A percentile compares a stretch with the other conserved stretches of the same genome.
phyloP scores from a whole-genome alignment of 768 basidiomycete genomes.

The Auricularia cornea region DNA sequence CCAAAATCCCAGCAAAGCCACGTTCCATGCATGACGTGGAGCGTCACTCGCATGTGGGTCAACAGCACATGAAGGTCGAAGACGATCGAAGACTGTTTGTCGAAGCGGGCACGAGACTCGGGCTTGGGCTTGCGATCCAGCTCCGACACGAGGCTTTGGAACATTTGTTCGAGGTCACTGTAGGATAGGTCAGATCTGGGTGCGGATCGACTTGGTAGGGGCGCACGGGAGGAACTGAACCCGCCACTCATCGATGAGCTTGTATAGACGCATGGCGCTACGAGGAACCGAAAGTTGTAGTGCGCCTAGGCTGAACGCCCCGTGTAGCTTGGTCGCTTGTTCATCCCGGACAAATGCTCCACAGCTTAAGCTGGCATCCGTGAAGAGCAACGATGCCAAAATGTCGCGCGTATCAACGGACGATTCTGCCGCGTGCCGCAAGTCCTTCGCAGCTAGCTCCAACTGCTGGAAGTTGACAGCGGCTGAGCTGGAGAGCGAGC shows the following conservation, averaged over 20 bases:
- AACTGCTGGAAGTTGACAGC: background rate
- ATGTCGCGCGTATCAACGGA: conserved; percentile 41
- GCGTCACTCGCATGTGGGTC: conserved; percentile 43
- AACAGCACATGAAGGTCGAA: conserved; percentile 49
- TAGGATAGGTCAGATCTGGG: background rate
- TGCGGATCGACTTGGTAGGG: background rate
- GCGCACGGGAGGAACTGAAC: conserved; percentile 64
- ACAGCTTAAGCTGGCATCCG: conserved; percentile 36
- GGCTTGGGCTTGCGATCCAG: conserved; percentile 34
- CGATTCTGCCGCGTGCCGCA: conserved; percentile 19
- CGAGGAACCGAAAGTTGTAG: conserved; percentile 48
- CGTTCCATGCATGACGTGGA: conserved; percentile 83
- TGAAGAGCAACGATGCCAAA: conserved; percentile 51
- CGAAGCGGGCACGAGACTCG: conserved; percentile 20
- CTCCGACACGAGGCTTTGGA: conserved; percentile 59
- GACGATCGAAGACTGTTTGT: conserved; percentile 2
- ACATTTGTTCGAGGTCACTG: conserved; percentile 47
- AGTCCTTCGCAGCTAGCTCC: conserved; percentile 48
- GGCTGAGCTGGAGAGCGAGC: conserved; percentile 27
- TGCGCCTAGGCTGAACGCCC: conserved; percentile 7
- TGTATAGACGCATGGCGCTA: conserved; percentile 70
- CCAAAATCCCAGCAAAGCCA: conserved; percentile 73
- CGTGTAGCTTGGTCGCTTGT: conserved; percentile 12
- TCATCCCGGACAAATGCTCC: conserved; percentile 33
- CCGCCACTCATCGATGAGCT: conserved; percentile 76